phyloP scores from a whole-genome alignment of 1,284 basidiomycete genomes.

The Cryptococcus sp. region DNA sequence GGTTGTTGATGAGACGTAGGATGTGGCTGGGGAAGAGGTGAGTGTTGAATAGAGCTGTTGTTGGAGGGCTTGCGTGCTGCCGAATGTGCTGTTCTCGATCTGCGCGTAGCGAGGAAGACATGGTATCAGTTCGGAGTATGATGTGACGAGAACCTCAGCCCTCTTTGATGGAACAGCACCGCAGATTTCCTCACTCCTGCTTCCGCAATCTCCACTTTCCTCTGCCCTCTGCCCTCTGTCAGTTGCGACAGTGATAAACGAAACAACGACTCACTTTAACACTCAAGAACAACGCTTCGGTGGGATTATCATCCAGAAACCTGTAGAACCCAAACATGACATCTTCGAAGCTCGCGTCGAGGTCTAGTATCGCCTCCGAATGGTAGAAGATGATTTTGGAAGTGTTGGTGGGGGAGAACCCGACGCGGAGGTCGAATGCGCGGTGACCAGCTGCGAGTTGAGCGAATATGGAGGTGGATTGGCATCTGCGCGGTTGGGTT shows the following conservation, averaged over 20 bases:
- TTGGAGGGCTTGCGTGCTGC: slow-evolving; percentile 1
- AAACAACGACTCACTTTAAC: slow-evolving; percentile 13
- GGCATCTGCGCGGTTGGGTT: slow-evolving; percentile 1
- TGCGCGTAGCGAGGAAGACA: background rate
- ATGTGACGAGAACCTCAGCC: background rate
- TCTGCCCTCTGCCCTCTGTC: background rate
- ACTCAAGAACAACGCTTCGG: slow-evolving; percentile 12
- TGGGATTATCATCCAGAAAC: slow-evolving; percentile 19
- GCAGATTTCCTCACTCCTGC: no score
- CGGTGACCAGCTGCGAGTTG: slow-evolving; percentile 10
- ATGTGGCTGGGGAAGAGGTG: slow-evolving; percentile 5
- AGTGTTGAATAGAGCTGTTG: slow-evolving; percentile 10
- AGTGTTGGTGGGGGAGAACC: slow-evolving; percentile 10
- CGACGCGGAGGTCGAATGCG: slow-evolving; percentile 17
- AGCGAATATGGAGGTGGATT: slow-evolving; percentile 11
- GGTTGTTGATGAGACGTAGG: slow-evolving; percentile 11
- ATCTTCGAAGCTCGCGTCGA: slow-evolving; percentile 14
- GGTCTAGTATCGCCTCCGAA: slow-evolving; percentile 14
- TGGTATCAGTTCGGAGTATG: background rate
- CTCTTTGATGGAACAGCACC: background rate
- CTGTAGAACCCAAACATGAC: slow-evolving; percentile 13
- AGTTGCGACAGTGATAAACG: background rate
- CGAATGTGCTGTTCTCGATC: slow-evolving; percentile 17
- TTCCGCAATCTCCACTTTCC: background rate
- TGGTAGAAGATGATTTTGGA: slow-evolving; percentile 17